Evolutionary conservation across 768 basidiomycete species (phyloP).

Genomic region (Rossbeevera mucosa): DNA sequence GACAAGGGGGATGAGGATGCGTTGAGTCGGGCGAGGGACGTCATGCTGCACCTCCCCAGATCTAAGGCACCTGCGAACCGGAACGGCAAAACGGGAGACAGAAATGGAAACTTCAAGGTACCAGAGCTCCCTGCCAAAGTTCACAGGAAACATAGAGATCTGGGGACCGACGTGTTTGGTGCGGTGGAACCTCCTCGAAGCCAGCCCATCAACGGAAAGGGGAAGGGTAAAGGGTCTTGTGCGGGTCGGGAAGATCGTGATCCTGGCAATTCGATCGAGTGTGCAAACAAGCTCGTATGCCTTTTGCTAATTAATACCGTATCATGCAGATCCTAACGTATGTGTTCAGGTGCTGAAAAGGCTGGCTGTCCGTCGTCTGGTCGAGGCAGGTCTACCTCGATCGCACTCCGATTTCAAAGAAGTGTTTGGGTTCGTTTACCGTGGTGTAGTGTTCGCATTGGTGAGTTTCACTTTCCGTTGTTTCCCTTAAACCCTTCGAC

Average conservation of each 20-base stretch:
- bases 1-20: conserved; percentile 27
- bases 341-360: conserved; percentile 38
- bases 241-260: conserved; percentile 24
- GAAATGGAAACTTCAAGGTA: conserved; percentile 38
- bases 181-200: conserved; percentile 16
- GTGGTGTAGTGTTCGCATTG: conserved; percentile 38
- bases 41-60: conserved; percentile 37
- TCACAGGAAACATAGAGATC: conserved; percentile 13
- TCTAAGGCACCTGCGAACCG: conserved; percentile 10
- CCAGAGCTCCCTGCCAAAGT: conserved; percentile 40
- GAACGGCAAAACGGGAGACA: conserved; percentile 7
- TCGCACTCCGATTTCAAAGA: conserved; percentile 39
- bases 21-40: conserved; percentile 33
- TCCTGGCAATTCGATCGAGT: conserved; percentile 40
- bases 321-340: neutral
- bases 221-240: conserved; percentile 34
- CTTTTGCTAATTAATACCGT: neutral
- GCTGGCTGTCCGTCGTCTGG: conserved; percentile 31
- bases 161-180: conserved; percentile 31
- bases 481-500: neutral
- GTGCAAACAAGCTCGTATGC: conserved; percentile 58
- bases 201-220: conserved; percentile 28
- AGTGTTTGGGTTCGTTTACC: conserved; percentile 36
- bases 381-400: conserved; percentile 31
- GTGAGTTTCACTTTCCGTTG: conserved; percentile 22